Base-by-base conservation (phyloP, 2,329 filamentous ascomycete species). In the Colletotrichum scovillei region DNA sequence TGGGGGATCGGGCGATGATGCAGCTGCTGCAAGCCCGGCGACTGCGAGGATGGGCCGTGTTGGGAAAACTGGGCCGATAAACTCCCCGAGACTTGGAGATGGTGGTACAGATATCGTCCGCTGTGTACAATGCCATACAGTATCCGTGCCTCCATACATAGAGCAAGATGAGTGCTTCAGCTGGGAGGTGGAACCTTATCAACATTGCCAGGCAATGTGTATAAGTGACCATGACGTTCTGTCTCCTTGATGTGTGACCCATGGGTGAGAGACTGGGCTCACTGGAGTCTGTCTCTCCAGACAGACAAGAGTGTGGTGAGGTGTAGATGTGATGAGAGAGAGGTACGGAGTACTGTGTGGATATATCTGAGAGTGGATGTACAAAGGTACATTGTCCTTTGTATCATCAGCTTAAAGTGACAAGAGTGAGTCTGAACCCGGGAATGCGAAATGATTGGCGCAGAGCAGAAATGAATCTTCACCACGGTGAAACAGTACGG, bases 1-100 rank as follows among this genome's bases (percentile, higher is more conserved):
- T 65, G 53, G 35, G 35, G 58, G 59, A 63, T 69, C 65, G 69
- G 66, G 65, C 66, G 65, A 69, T 69, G 69, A 35, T 69, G 65
- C 69, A 58, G 63, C 59, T 30, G 26, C 14, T 38, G 26, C 14
- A 28, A 55, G 62, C 32, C 46, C 56, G 52, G 62, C 14, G 35
- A 32, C 19, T n/a, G 35, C 57, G 49, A 58, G 57, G 69, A 57
- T 68, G 62, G 64, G 64, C 42, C 55, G 28, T 67, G 14, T 28
- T 32, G 58, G 19, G 24, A 46, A 72, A 69, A 55, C 16, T 67
- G 69, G 65, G 28, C 49, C 56, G 49, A 14, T 42, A 71, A 71
- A 71, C 65, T 57, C 19, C 65, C 69, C 64, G 65, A 63, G 28
- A n/a, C 38, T 38, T 30, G 59, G 38, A 63, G 60, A 49, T 22